Conservation (phyloP, 1,139 yeast species). For the Yamadazyma triangularis region DNA sequence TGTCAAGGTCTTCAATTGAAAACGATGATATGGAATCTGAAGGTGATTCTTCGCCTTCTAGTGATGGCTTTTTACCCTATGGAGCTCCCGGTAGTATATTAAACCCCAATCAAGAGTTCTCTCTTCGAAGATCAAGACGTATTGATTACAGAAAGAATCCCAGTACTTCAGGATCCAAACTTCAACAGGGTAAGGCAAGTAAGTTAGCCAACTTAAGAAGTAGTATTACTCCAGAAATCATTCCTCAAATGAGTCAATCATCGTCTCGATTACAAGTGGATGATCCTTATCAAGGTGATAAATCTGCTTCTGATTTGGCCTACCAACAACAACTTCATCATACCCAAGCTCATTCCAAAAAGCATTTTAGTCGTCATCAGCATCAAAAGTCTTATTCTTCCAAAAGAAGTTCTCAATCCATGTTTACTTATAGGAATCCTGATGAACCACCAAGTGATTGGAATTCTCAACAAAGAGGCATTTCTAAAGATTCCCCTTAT, state of each 20-base stretch:
- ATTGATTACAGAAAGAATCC: slow-evolving; percentile 34
- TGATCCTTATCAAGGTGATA: neutral
- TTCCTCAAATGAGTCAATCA: neutral
- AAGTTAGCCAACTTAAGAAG: slow-evolving; percentile 31
- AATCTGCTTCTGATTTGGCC: neutral
- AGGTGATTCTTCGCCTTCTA: slow-evolving; percentile 11
- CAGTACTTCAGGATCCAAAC: slow-evolving; percentile 21
- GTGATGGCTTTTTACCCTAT: no score
- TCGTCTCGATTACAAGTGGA: neutral
- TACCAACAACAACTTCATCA: neutral
- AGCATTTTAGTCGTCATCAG: slow-evolving; percentile 3
- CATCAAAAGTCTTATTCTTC: neutral
- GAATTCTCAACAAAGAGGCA: slow-evolving; percentile 1
- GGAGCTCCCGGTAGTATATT: slow-evolving; percentile 8
- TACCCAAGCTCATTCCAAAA: neutral
- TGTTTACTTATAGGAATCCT: slow-evolving; percentile 12
- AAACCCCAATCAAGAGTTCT: slow-evolving; percentile 20
- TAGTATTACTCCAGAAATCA: slow-evolving; percentile 6
- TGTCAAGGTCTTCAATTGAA: slow-evolving; percentile 3
- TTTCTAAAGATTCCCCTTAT: slow-evolving; percentile 12
- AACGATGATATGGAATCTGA: slow-evolving; percentile 15
- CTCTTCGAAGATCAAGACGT: slow-evolving; percentile 39
- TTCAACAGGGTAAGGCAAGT: slow-evolving; percentile 27
- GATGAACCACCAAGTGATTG: slow-evolving; percentile 8
- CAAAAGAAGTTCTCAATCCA: slow-evolving; percentile 10